phyloP scores from a whole-genome alignment of 441 rosid species.

The Arabidopsis hybrid region DNA sequence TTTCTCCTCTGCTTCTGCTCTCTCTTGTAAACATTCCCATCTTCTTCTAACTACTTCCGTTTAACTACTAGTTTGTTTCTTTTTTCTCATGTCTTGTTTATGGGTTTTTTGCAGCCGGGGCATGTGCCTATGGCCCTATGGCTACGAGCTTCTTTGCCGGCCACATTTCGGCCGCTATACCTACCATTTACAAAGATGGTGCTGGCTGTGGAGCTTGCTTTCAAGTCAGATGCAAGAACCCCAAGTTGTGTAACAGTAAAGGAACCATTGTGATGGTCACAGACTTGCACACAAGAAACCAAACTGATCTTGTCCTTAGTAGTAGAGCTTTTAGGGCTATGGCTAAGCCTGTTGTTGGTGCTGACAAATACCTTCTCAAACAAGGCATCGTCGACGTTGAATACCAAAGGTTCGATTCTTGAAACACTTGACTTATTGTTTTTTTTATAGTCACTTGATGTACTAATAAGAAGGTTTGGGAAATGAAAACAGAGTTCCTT shows the following conservation, averaged over 20 bases:
- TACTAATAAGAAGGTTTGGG: background rate
- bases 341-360: slow-evolving; percentile 60
- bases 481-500: slow-evolving; percentile 68
- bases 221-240: slow-evolving; percentile 82
- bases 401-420: slow-evolving; percentile 61
- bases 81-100: slow-evolving; percentile 23
- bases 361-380: slow-evolving; percentile 55
- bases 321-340: slow-evolving; percentile 80
- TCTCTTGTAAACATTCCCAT: slow-evolving; percentile 54
- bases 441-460: background rate
- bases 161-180: slow-evolving; percentile 64
- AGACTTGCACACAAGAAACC: slow-evolving; percentile 62
- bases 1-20: slow-evolving; percentile 68
- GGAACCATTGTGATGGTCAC: slow-evolving; percentile 74
- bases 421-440: background rate
- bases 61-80: background rate
- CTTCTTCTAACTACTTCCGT: background rate
- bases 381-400: slow-evolving; percentile 70
- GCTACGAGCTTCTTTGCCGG: slow-evolving; percentile 68
- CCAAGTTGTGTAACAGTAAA: slow-evolving; percentile 57
- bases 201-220: slow-evolving; percentile 93
- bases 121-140: slow-evolving; percentile 80
- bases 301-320: slow-evolving; percentile 78
- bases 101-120: slow-evolving; percentile 63
- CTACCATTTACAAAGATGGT: slow-evolving; percentile 79